Conservation (phyloP, 257 asterid genomes). For the Anisodus tanguticus region DNA sequence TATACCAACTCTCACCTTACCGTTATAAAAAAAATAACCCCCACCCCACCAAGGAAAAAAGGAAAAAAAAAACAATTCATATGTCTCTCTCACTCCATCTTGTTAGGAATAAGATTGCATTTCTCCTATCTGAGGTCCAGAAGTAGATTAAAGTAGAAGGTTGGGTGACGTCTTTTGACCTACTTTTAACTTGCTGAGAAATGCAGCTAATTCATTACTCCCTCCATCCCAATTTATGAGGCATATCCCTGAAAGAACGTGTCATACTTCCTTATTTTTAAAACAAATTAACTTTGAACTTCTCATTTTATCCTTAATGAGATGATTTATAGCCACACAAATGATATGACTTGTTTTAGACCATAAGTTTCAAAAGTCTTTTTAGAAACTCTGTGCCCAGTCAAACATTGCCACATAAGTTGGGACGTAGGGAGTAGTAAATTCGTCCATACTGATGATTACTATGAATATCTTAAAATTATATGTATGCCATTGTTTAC, state of each 20-base stretch:
- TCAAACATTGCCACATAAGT: not conserved
- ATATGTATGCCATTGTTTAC: not conserved
- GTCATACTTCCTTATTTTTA: not conserved
- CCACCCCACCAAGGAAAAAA: not conserved
- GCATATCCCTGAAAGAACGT: not conserved
- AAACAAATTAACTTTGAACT: not conserved
- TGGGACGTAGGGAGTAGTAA: not conserved
- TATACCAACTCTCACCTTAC: constrained; percentile 1
- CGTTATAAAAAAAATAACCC: not conserved
- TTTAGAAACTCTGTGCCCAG: not conserved
- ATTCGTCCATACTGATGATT: not conserved
- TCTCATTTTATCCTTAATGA: not conserved
- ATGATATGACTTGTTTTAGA: not conserved
- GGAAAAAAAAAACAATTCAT: not conserved
- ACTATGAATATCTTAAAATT: not conserved
- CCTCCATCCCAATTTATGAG: not conserved
- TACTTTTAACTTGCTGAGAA: constrained; percentile 5
- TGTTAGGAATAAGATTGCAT: constrained; percentile 8
- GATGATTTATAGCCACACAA: not conserved
- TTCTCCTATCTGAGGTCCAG: constrained; percentile 26
- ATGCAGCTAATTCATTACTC: not conserved
- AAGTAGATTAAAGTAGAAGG: constrained; percentile 5
- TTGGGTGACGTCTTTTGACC: constrained; percentile 2
- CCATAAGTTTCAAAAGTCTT: not conserved
- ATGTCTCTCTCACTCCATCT: not conserved